These are phyloP conservation scores for Wickerhamomyces tratensis DNA, from an alignment of 805 yeast species.

Conservation along the genomic window DNA sequence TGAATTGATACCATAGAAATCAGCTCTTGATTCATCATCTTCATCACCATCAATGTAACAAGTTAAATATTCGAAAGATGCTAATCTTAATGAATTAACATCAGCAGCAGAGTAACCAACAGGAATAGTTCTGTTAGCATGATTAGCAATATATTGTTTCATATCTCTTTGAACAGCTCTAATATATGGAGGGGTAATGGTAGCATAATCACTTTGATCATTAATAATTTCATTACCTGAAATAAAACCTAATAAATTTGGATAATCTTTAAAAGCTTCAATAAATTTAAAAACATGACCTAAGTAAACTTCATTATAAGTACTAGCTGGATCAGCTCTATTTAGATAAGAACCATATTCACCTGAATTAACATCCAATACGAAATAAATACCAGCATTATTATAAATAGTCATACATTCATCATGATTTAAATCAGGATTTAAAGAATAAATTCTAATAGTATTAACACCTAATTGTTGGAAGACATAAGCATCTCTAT, in stretches of 20 bases:
- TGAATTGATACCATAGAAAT: conserved; percentile 90
- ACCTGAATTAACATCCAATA: conserved; percentile 81
- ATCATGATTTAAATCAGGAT: conserved; percentile 81
- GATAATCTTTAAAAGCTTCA: conserved; percentile 75
- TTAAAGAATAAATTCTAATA: conserved; percentile 71
- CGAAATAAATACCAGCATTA: conserved; percentile 84
- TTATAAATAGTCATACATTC: conserved; percentile 86
- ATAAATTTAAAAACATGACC: conserved; percentile 76
- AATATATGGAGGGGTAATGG: conserved; percentile 62
- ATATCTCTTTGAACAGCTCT: conserved; percentile 91
- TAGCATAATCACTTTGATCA: conserved; percentile 53
- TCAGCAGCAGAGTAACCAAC: conserved; percentile 98
- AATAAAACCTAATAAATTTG: conserved; percentile 81
- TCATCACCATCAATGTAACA: conserved; percentile 56
- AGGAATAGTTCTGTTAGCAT: conserved; percentile 69
- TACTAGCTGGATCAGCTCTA: conserved; percentile 58
- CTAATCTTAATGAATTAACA: conserved; percentile 55
- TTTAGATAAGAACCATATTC: conserved; percentile 54
- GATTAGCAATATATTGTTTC: conserved; percentile 65
- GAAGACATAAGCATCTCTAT: conserved; percentile 71
- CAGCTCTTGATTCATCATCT: conserved; percentile 58
- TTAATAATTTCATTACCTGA: conserved; percentile 91
- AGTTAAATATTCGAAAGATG: conserved; percentile 72
- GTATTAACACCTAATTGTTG: conserved; percentile 81
- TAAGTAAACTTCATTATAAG: conserved; percentile 65